Evolutionary conservation across 2,329 filamentous ascomycete species (phyloP), one percentile per base, ranked within the genome.

Genomic region (Pochonia chlamydosporia): DNA sequence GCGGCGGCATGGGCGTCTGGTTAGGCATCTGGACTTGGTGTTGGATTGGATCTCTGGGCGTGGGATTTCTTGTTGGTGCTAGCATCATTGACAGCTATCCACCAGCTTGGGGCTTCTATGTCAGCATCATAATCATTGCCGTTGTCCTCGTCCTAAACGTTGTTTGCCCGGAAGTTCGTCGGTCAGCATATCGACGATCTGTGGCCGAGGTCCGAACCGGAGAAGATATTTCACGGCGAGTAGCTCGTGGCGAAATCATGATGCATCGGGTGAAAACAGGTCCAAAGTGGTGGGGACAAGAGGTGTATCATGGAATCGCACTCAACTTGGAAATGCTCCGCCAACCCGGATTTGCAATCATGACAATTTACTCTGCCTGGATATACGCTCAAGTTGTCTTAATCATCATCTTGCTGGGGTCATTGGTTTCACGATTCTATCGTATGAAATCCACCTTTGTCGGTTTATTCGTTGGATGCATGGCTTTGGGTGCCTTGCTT

Each of bases 1-100:
- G 87, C 7, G 85, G 87, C 11, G 87, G 87, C 0, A 83, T 90
- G 70, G 87, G 87, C 0, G 69, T 87, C n/a, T 91, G 87, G 87
- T 72, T 89, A 9, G 84, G 85, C 2, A 73, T 87, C 46, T 90
- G 86, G 85, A 83, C 84, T 0, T 91, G 84, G 81, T 87, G 84
- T 60, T 87, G 80, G 64, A 81, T 87, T 56, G 84, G 82, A 5
- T 87, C 85, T 20, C 72, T 90, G 20, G 79, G 81, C 1, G 60
- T 89, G 31, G 87, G 87, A 0, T 91, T 90, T 58, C 67, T 87
- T 48, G 70, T 87, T 33, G 87, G 87, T 3, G 85, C 85, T 10
- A 68, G 75, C 31, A 78, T 90, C 55, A 88, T 90, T 55, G 78
- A 84, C 52, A 64, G 62, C 9, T 63, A 82, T 28, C 74, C 76